Conservation (phyloP, 495 filamentous ascomycete species). For the Penicillium silybi region DNA sequence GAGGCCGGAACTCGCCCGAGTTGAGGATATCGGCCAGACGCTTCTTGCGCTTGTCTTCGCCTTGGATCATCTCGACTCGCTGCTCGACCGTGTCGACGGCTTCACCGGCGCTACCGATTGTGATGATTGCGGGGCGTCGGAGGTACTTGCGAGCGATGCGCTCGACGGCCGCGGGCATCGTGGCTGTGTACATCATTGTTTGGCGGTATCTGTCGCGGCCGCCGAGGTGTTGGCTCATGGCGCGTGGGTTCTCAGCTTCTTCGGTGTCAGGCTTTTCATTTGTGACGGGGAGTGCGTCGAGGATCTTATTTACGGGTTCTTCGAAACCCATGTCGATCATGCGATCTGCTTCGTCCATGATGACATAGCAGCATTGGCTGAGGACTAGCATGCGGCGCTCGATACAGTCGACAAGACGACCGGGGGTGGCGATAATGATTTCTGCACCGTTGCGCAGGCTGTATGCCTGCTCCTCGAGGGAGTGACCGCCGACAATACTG, state of each 20-base stretch:
- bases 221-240: slow-evolving; percentile 79
- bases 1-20: slow-evolving; percentile 80
- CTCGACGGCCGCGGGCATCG: slow-evolving; percentile 92
- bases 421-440: slow-evolving; percentile 97
- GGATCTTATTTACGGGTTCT: slow-evolving; percentile 95
- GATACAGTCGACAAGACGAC: slow-evolving; percentile 95
- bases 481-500: slow-evolving; percentile 95
- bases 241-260: slow-evolving; percentile 79
- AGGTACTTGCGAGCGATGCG: slow-evolving; percentile 96
- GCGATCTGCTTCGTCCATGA: slow-evolving; percentile 97
- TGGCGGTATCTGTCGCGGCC: slow-evolving; percentile 89
- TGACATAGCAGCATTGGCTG: slow-evolving; percentile 94
- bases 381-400: slow-evolving; percentile 90
- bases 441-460: slow-evolving; percentile 93
- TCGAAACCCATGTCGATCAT: slow-evolving; percentile 99
- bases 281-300: slow-evolving; percentile 89
- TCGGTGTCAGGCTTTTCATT: slow-evolving; percentile 98
- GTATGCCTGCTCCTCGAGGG: slow-evolving; percentile 91
- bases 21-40: slow-evolving; percentile 85
- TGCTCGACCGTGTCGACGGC: slow-evolving; percentile 99
- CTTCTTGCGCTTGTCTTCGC: slow-evolving; percentile 98
- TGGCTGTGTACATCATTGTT: slow-evolving; percentile 99
- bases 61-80: slow-evolving; percentile 85
- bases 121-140: slow-evolving; percentile 88
- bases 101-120: slow-evolving; percentile 90